Evolutionary conservation across 352 stramenopile species (phyloP).

Genomic region (Phytophthora agathidicida): DNA sequence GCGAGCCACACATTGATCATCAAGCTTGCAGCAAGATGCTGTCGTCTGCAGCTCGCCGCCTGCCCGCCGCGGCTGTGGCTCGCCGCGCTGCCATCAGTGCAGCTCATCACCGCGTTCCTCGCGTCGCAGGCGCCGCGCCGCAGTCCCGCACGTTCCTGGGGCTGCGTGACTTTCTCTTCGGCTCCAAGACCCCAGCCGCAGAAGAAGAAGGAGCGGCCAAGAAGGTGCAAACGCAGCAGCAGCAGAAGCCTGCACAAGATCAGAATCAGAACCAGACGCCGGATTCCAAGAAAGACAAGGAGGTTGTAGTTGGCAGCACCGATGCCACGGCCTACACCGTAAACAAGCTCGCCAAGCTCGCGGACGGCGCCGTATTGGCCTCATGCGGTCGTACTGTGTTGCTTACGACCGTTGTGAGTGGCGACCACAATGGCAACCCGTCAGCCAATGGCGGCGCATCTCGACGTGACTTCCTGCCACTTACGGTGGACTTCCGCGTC

Average conservation of each 20-base stretch:
- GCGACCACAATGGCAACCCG: constrained; percentile 42
- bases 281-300: constrained; percentile 22
- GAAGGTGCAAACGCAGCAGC: background rate
- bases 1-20: constrained; percentile 25
- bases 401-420: constrained; percentile 86
- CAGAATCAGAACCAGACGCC: constrained; percentile 7
- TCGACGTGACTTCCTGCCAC: constrained; percentile 82
- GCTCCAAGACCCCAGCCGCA: constrained; percentile 49
- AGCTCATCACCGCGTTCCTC: constrained; percentile 1
- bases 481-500: constrained; percentile 95
- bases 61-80: constrained; percentile 19
- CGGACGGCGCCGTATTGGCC: constrained; percentile 86
- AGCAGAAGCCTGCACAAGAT: constrained; percentile 6
- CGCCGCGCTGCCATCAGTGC: constrained; percentile 12
- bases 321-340: constrained; percentile 66
- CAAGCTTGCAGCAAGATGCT: constrained; percentile 32
- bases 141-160: constrained; percentile 69
- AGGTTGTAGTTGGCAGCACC: constrained; percentile 51
- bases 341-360: constrained; percentile 83
- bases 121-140: background rate
- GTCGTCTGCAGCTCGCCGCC: constrained; percentile 29
- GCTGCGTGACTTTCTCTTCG: constrained; percentile 70
- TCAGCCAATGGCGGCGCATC: constrained; percentile 12
- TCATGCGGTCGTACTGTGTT: constrained; percentile 86
- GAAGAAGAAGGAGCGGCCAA: constrained; percentile 28